A percentile compares a stretch with the other conserved stretches of the same genome.
These are phyloP conservation scores for Fagus sylvatica DNA, from an alignment of 306 rosid genomes.

Conservation along the genomic window DNA sequence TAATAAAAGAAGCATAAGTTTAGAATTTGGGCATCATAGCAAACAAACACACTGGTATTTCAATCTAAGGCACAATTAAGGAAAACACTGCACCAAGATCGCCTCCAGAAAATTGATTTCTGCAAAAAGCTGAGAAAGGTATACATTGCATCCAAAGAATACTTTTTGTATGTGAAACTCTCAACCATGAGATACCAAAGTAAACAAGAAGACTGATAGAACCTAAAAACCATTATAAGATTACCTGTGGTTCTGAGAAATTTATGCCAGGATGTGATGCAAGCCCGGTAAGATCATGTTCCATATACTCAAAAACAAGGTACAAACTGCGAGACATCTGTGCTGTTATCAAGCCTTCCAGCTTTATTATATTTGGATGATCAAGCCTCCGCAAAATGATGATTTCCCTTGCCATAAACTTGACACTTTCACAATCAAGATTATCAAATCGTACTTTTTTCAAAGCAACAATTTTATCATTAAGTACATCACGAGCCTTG, in stretches of 20 bases:
- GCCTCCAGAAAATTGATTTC: background rate
- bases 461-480: conserved; percentile 72
- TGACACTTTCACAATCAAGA: conserved; percentile 86
- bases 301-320: conserved; percentile 92
- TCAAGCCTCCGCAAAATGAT: conserved; percentile 84
- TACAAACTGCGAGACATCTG: conserved; percentile 77
- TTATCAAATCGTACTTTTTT: conserved; percentile 88
- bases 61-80: conserved; percentile 12
- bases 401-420: conserved; percentile 96
- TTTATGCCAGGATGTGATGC: conserved; percentile 64
- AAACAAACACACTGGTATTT: conserved; percentile 2
- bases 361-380: conserved; percentile 86
- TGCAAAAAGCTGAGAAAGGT: conserved; percentile 5
- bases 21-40: conserved; percentile 24
- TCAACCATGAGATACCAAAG: background rate
- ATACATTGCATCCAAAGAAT: background rate
- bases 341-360: conserved; percentile 86
- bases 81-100: conserved; percentile 9
- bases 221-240: conserved; percentile 5
- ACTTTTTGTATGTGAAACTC: background rate
- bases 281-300: conserved; percentile 96
- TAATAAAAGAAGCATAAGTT: conserved; percentile 3
- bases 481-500: conserved; percentile 77
- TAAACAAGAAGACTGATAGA: background rate
- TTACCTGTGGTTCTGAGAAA: conserved; percentile 90